Evolutionary conservation across 192 early-diverging fungal genomes (phyloP), one percentile per base, ranked within the genome.

Genomic region (Coemansia guatemalensis): DNA sequence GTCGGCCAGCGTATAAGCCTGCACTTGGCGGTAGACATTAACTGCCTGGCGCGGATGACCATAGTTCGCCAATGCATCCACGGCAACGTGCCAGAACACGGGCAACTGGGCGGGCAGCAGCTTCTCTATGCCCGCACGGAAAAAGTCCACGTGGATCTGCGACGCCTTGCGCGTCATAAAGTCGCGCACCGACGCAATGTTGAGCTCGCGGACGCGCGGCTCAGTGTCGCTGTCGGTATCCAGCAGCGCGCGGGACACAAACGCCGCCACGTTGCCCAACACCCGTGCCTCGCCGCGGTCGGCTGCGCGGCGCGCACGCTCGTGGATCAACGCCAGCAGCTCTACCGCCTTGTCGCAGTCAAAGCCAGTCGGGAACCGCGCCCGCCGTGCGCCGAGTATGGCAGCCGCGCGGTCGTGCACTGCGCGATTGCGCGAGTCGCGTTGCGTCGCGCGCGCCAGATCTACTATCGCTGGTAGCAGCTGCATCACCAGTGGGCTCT

Each of bases 161-260:
- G 86, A 85, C 39, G 88, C 85, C 72, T 90, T 89, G 64, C 84
- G 84, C 48, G 87, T 82, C 86, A 93, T 85, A 72, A 89, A 93
- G 68, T 91, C 84, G n/a, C 62, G 71, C 62, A 91, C 74, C 1
- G 89, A 82, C 0, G 54, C 77, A 24, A 44, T 61, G 69, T 93
- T 91, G 39, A 89, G 71, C 22, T 65, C 62, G 17, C 63, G 67
- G 17, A 84, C 62, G 18, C 85, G 71, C 12, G 14, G 35, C 44
- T 24, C 60, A 26, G 27, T 25, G 8, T 66, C 59, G 18, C 62
- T n/a, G 39, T 62, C 68, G 21, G 60, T 67, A 8, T 82, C 78
- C 53, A 88, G 68, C 48, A 89, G 57, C 22, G 85, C 81, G 56
- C 85, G 82, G 7, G 85, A 78, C 29, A 91, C 67, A 12, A 85